A percentile compares a stretch with the other conserved stretches of the same genome.
These are phyloP conservation scores for Carpinus fangiana DNA, from an alignment of 306 rosid species.

Conservation along the genomic window DNA sequence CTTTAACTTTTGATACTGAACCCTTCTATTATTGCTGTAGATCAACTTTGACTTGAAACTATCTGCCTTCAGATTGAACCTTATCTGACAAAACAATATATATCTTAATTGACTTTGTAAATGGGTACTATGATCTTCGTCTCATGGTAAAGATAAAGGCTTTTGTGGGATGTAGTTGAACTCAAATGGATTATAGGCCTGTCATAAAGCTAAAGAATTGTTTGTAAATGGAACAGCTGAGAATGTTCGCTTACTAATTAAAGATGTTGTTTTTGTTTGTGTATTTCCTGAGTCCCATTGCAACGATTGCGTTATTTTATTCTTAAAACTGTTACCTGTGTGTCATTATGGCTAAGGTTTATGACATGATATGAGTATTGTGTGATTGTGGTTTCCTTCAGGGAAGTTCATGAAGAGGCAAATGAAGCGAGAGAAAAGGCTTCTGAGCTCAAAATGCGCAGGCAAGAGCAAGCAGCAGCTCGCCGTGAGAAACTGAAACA, in stretches of 20 bases:
- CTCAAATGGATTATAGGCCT: neutral
- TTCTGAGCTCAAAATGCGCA: slow-evolving; percentile 66
- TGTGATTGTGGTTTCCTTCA: slow-evolving; percentile 34
- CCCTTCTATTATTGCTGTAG: neutral
- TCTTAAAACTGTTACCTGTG: neutral
- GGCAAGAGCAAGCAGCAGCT: slow-evolving; percentile 72
- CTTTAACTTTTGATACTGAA: neutral
- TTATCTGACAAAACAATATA: neutral
- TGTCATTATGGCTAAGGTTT: slow-evolving; percentile 6
- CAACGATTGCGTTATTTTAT: neutral
- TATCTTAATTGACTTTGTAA: too few species aligned
- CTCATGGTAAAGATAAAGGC: neutral
- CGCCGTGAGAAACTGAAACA: slow-evolving; percentile 80
- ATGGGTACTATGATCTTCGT: neutral
- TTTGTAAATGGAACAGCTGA: neutral
- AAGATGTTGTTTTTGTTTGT: neutral
- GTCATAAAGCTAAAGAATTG: neutral
- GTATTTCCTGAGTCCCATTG: neutral
- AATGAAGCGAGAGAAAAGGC: slow-evolving; percentile 78
- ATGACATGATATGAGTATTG: slow-evolving; percentile 6
- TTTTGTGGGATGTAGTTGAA: neutral
- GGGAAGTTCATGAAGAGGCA: slow-evolving; percentile 96
- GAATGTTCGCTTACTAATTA: neutral
- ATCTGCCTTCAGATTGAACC: neutral
- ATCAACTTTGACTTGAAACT: neutral